Evolutionary conservation across 2,329 filamentous ascomycete genomes (phyloP).

Genomic region (Exutisphaerella laricina): DNA sequence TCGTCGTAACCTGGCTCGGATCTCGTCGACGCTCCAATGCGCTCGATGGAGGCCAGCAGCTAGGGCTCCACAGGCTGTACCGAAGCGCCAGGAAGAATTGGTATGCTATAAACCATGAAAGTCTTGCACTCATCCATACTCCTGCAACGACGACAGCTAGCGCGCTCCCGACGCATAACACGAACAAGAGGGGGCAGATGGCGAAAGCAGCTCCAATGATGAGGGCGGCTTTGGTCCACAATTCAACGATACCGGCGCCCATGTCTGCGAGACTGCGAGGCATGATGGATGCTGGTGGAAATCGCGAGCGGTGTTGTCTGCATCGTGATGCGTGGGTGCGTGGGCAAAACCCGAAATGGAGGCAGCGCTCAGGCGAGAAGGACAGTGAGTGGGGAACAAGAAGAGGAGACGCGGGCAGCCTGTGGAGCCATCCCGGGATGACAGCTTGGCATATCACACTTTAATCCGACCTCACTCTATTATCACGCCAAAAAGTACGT

Average conservation of each 20-base stretch:
- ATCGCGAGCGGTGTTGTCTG: neutral
- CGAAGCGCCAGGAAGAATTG: neutral
- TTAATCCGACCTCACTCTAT: neutral
- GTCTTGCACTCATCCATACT: too few relatives aligned
- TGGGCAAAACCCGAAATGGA: neutral
- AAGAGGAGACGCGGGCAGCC: too few relatives aligned
- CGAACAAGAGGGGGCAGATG: too few relatives aligned
- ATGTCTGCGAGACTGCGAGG: neutral
- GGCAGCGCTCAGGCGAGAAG: neutral
- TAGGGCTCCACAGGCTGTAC: neutral
- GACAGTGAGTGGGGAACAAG: neutral
- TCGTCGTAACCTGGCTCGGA: neutral
- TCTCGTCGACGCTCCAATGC: neutral
- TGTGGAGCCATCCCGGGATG: too few relatives aligned
- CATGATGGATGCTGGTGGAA: neutral
- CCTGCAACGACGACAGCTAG: too few relatives aligned
- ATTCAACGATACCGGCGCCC: slow-evolving; percentile 1
- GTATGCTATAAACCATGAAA: too few relatives aligned
- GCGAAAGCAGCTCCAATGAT: too few relatives aligned
- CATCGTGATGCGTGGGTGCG: neutral
- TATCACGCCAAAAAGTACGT: neutral
- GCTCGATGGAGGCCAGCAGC: neutral
- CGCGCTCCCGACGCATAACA: too few relatives aligned
- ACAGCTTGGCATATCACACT: neutral
- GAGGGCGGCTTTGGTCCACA: neutral